These are phyloP conservation scores for Apiospora marii DNA, from an alignment of 2,329 filamentous ascomycete genomes.

Conservation along the genomic window DNA sequence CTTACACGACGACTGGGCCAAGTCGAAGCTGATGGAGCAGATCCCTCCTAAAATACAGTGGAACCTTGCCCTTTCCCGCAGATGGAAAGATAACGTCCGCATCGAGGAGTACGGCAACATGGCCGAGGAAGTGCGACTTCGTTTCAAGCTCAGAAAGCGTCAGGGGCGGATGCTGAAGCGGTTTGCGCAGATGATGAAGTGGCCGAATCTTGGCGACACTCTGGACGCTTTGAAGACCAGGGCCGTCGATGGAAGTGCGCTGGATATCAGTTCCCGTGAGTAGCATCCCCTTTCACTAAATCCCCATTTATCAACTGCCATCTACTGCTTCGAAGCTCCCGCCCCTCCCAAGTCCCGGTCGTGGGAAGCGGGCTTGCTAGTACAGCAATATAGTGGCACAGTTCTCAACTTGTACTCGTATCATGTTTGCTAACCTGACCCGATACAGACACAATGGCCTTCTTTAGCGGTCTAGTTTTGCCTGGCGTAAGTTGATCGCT, in stretches of 20 bases:
- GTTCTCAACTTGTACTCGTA: background rate
- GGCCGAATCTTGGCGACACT: constrained; percentile 75
- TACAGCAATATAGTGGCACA: background rate
- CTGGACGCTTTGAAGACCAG: constrained; percentile 68
- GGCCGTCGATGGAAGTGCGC: constrained; percentile 64
- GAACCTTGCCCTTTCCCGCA: constrained; percentile 75
- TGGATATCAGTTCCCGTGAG: constrained; percentile 68
- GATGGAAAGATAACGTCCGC: constrained; percentile 75
- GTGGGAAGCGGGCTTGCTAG: background rate
- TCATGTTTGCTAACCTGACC: background rate
- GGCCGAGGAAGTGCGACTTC: constrained; percentile 66
- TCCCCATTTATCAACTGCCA: background rate
- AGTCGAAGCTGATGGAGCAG: constrained; percentile 68
- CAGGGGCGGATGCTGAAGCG: constrained; percentile 74
- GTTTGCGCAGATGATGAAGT: constrained; percentile 78
- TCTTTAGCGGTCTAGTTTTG: constrained; percentile 77
- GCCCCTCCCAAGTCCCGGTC: background rate
- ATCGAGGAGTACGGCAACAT: constrained; percentile 67
- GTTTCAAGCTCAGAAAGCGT: constrained; percentile 69
- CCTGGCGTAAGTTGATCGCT: constrained; percentile 64
- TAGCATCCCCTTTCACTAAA: background rate
- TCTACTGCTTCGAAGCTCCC: background rate
- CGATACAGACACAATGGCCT: constrained; percentile 66
- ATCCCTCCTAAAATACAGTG: constrained; percentile 76
- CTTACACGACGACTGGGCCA: constrained; percentile 67